Evolutionary conservation across 1,139 yeast genomes (phyloP).

Genomic region (Saccharomyces hybrid): DNA sequence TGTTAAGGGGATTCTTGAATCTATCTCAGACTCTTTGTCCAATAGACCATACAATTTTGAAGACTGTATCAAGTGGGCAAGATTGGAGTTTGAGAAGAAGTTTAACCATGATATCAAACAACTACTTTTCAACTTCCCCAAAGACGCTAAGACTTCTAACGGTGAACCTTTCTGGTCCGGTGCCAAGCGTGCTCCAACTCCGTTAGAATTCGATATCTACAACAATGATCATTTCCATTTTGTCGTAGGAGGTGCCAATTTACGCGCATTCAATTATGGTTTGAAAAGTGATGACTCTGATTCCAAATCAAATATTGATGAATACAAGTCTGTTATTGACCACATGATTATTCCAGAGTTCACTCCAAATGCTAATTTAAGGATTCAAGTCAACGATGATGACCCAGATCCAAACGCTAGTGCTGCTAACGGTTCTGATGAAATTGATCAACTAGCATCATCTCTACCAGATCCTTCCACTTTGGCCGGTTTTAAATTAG

Average conservation of each 20-base stretch:
- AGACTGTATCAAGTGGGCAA: conserved; percentile 94
- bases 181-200: conserved; percentile 92
- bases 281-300: conserved; percentile 55
- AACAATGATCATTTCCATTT: conserved; percentile 76
- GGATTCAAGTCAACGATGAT: conserved; percentile 80
- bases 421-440: conserved; percentile 47
- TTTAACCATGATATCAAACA: conserved; percentile 83
- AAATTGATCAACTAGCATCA: conserved; percentile 53
- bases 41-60: conserved; percentile 86
- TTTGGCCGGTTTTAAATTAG: conserved; percentile 79
- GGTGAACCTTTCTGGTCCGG: conserved; percentile 99
- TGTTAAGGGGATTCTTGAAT: conserved; percentile 76
- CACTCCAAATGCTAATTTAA: conserved; percentile 64
- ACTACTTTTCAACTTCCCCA: conserved; percentile 86
- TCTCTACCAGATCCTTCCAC: conserved; percentile 84
- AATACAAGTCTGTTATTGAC: conserved; percentile 43
- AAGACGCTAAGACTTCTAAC: conserved; percentile 79
- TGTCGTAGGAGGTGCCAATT: conserved; percentile 81
- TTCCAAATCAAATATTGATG: conserved; percentile 32
- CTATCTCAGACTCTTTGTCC: conserved; percentile 63
- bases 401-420: conserved; percentile 78
- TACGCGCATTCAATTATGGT: conserved; percentile 87
- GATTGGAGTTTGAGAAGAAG: conserved; percentile 77
- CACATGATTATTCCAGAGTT: conserved; percentile 58
- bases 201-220: conserved; percentile 66